These are phyloP conservation scores for Corallochytrium limacisporum DNA, from an alignment of 78 protist genomes.

Conservation along the genomic window DNA sequence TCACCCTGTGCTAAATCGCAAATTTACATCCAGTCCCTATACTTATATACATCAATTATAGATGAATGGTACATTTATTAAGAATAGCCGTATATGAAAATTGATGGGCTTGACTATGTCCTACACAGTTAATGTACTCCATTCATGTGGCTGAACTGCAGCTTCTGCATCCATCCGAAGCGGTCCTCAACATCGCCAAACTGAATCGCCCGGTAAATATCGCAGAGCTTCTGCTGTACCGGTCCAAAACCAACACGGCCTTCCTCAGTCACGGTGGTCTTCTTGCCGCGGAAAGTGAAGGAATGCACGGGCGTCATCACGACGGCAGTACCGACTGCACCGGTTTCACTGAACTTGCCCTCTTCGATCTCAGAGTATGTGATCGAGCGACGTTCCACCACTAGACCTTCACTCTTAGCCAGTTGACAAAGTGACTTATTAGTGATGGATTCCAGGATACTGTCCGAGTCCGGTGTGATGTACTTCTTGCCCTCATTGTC, in stretches of 20 bases:
- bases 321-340: slow-evolving; percentile 7
- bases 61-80: no score
- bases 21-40: no score
- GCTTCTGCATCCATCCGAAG: no score
- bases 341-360: background rate
- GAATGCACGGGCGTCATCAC: background rate
- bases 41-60: no score
- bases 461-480: background rate
- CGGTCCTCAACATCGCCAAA: no score
- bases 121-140: no score
- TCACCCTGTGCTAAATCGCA: no score
- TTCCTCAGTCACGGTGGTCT: background rate
- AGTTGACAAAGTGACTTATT: background rate
- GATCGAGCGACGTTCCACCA: background rate
- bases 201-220: background rate
- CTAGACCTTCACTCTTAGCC: background rate
- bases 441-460: background rate
- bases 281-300: background rate
- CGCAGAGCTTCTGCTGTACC: slow-evolving; percentile 1
- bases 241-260: background rate
- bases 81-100: no score
- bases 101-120: no score
- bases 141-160: no score
- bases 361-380: background rate
- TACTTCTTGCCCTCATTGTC: background rate